phyloP scores from a whole-genome alignment of 169 alveolate species.

The Perkinsus marinus region DNA sequence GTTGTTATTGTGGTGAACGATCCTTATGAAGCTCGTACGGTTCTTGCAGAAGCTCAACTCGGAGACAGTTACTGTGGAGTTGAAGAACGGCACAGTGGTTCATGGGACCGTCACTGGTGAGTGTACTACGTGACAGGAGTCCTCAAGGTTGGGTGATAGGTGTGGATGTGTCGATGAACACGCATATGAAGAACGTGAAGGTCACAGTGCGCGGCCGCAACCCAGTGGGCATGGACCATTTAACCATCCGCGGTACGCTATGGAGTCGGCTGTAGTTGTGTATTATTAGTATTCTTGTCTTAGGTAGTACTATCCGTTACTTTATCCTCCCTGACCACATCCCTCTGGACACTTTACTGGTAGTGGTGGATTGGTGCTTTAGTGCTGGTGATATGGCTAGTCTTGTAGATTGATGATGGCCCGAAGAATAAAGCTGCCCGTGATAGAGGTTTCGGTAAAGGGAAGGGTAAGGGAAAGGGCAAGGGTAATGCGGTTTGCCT shows the following conservation, averaged over 20 bases:
- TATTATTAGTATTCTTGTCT: no score
- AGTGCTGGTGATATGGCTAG: background rate
- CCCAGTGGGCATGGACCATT: constrained; percentile 75
- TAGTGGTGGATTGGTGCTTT: constrained; percentile 77
- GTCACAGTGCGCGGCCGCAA: constrained; percentile 82
- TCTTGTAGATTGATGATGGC: background rate
- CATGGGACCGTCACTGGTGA: constrained; percentile 7
- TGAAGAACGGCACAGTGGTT: constrained; percentile 77
- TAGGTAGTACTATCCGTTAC: constrained; percentile 85
- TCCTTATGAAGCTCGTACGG: constrained; percentile 84
- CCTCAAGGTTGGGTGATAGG: constrained; percentile 46
- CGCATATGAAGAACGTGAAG: constrained; percentile 91
- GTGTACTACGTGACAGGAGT: background rate
- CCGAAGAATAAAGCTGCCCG: background rate
- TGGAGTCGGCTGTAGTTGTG: no score
- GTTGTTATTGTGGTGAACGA: constrained; percentile 3
- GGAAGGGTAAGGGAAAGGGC: background rate
- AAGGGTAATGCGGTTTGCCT: background rate
- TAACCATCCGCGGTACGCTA: constrained; percentile 80
- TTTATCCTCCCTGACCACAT: constrained; percentile 86
- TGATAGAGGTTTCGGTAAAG: background rate
- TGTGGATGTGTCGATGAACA: constrained; percentile 95
- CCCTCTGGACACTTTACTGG: constrained; percentile 80
- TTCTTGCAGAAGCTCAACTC: constrained; percentile 87
- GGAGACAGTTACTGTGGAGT: constrained; percentile 90